Percentiles rank a stretch among this genome's conserved stretches.
phyloP scores from a whole-genome alignment of 176 grass and related monocot genomes.

The Typha latifolia region DNA sequence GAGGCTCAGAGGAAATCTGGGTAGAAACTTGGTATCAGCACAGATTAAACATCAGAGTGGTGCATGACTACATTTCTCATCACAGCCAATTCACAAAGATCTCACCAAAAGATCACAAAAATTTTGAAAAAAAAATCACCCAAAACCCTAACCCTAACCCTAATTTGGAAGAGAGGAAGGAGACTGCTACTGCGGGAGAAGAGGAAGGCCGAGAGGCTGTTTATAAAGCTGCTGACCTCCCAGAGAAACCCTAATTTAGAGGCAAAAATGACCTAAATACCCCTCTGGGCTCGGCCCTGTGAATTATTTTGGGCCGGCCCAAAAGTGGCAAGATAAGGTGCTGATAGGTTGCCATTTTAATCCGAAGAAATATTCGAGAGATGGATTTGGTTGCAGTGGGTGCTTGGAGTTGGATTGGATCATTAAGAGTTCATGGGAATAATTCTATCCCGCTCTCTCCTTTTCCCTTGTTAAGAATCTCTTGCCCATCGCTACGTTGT shows the following conservation, averaged over 20 bases:
- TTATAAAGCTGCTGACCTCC: neutral
- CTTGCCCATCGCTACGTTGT: slow-evolving; percentile 26
- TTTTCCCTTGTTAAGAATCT: slow-evolving; percentile 5
- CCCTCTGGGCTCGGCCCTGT: neutral
- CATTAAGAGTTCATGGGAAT: slow-evolving; percentile 1
- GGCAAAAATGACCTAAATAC: neutral
- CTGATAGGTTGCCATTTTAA: too few relatives aligned
- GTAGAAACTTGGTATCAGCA: neutral
- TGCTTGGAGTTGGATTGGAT: slow-evolving; percentile 3
- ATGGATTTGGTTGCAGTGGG: slow-evolving; percentile 32
- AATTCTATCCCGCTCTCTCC: neutral
- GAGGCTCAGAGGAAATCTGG: neutral
- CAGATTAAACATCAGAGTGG: slow-evolving; percentile 1
- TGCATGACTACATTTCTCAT: slow-evolving; percentile 1
- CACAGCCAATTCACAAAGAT: neutral
- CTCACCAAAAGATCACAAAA: neutral
- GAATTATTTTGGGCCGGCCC: neutral
- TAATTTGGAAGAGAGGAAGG: neutral
- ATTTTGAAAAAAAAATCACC: neutral
- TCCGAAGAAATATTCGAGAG: neutral
- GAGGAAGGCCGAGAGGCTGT: neutral
- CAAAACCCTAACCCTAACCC: neutral
- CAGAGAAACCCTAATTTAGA: neutral
- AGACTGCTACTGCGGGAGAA: neutral
- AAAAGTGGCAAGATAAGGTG: neutral